These are phyloP conservation scores for Gonium pectorale DNA, from an alignment of 139 green algal genomes.

Conservation along the genomic window DNA sequence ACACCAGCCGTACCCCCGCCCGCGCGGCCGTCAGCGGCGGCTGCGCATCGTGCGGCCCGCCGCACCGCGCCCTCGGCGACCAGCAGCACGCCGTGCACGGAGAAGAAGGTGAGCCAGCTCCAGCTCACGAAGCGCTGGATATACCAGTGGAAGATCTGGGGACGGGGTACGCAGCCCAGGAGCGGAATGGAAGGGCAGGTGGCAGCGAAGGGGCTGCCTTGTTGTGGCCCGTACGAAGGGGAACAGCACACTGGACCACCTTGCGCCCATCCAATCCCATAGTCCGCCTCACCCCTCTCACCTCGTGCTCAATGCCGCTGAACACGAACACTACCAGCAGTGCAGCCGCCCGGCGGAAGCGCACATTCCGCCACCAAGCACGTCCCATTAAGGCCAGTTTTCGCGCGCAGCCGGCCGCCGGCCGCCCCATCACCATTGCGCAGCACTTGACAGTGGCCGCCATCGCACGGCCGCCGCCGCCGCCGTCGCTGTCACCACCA, in stretches of 20 bases:
- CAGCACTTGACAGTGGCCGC: not conserved
- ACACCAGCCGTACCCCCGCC: not conserved
- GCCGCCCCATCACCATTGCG: not conserved
- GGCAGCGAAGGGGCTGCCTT: too few relatives aligned
- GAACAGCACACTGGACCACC: not conserved
- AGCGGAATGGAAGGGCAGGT: too few relatives aligned
- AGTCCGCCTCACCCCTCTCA: not conserved
- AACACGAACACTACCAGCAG: slow-evolving; percentile 30
- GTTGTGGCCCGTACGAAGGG: too few relatives aligned
- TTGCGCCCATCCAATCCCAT: not conserved
- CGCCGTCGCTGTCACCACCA: not conserved
- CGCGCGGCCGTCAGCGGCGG: not conserved
- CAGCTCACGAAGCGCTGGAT: not conserved
- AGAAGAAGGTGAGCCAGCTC: slow-evolving; percentile 32
- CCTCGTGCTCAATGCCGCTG: slow-evolving; percentile 41
- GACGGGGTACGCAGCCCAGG: too few relatives aligned
- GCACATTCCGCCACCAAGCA: not conserved
- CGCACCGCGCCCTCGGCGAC: not conserved
- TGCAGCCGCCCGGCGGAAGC: not conserved
- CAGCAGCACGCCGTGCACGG: slow-evolving; percentile 30
- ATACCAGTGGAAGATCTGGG: slow-evolving; percentile 33
- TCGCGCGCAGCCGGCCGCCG: not conserved
- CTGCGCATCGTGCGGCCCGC: not conserved
- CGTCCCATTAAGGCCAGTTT: not conserved
- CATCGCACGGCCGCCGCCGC: not conserved